Evolutionary conservation across 208 protist species (phyloP).

Genomic region (Trypanosoma scelopori): DNA sequence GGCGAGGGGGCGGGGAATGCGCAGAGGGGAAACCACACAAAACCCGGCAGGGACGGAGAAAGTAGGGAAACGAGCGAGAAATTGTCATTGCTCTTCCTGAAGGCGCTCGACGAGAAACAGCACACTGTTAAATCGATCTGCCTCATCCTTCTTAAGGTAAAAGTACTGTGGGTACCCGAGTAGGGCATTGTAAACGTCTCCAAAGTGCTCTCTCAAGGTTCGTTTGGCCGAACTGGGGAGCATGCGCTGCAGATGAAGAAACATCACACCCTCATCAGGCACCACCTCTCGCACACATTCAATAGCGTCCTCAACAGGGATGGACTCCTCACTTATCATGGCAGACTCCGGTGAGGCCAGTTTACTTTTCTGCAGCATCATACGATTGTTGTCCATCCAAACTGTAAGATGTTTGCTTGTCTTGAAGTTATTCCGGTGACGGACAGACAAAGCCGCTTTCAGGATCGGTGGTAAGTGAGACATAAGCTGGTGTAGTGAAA

Average conservation of each 20-base stretch:
- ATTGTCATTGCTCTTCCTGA: constrained; percentile 18
- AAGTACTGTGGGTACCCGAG: constrained; percentile 79
- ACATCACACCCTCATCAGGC: constrained; percentile 59
- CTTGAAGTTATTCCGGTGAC: constrained; percentile 41
- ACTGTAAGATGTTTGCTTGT: constrained; percentile 34
- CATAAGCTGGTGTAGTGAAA: constrained; percentile 35
- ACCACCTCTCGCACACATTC: constrained; percentile 58
- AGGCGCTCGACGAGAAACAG: constrained; percentile 33
- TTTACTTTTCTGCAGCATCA: constrained; percentile 54
- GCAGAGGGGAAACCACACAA: constrained; percentile 13
- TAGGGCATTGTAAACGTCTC: constrained; percentile 41
- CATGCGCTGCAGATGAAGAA: constrained; percentile 45
- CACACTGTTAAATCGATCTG: constrained; percentile 12
- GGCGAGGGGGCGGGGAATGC: constrained; percentile 11
- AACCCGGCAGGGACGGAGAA: not conserved
- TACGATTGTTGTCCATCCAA: constrained; percentile 37
- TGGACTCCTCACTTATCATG: constrained; percentile 7
- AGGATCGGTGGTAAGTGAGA: constrained; percentile 63
- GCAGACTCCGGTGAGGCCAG: constrained; percentile 18
- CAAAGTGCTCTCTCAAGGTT: constrained; percentile 59
- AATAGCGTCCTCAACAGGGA: constrained; percentile 70
- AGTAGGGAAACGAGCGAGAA: not conserved
- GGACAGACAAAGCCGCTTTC: constrained; percentile 49
- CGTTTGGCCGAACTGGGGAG: constrained; percentile 39
- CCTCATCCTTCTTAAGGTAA: constrained; percentile 31